These are phyloP conservation scores for Metarhizium rileyi DNA, from an alignment of 2,329 filamentous ascomycete species.

Conservation along the genomic window DNA sequence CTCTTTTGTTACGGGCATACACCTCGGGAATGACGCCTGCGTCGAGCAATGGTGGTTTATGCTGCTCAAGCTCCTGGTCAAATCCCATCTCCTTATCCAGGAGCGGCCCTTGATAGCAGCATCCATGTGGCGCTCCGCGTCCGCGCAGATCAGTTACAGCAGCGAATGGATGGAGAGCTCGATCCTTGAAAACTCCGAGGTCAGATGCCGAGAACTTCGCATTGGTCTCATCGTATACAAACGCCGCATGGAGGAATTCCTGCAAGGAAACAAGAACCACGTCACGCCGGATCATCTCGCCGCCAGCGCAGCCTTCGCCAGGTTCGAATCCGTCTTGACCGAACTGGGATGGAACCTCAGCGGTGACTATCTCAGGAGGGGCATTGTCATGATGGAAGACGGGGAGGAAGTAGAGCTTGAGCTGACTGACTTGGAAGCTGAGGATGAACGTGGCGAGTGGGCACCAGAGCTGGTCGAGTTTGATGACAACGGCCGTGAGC, in stretches of 20 bases:
- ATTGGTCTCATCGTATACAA: constrained; percentile 45
- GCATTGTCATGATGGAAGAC: constrained; percentile 42
- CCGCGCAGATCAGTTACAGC: constrained; percentile 46
- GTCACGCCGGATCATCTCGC: constrained; percentile 29
- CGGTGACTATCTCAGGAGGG: constrained; percentile 37
- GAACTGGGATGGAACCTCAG: constrained; percentile 47
- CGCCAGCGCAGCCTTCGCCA: constrained; percentile 37
- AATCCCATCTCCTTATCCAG: constrained; percentile 35
- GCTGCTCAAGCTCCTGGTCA: constrained; percentile 39
- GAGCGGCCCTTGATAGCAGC: constrained; percentile 34
- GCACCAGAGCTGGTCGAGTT: constrained; percentile 43
- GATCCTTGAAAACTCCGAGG: constrained; percentile 27
- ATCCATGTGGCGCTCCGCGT: constrained; percentile 38
- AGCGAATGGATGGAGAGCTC: constrained; percentile 37
- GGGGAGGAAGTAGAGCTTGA: constrained; percentile 39
- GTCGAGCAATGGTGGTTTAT: constrained; percentile 54
- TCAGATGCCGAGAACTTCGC: constrained; percentile 27
- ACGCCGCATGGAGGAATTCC: constrained; percentile 37
- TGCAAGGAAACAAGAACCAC: constrained; percentile 24
- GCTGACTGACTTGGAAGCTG: constrained; percentile 40
- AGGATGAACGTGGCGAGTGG: constrained; percentile 45
- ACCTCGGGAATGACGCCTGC: constrained; percentile 48
- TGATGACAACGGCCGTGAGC: constrained; percentile 41
- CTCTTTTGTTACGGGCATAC: constrained; percentile 45
- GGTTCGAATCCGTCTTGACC: constrained; percentile 22